Percentiles rank a stretch among this genome's conserved stretches.
These are phyloP conservation scores for Penicillium chermesinum DNA, from an alignment of 495 filamentous ascomycete genomes.

Conservation along the genomic window DNA sequence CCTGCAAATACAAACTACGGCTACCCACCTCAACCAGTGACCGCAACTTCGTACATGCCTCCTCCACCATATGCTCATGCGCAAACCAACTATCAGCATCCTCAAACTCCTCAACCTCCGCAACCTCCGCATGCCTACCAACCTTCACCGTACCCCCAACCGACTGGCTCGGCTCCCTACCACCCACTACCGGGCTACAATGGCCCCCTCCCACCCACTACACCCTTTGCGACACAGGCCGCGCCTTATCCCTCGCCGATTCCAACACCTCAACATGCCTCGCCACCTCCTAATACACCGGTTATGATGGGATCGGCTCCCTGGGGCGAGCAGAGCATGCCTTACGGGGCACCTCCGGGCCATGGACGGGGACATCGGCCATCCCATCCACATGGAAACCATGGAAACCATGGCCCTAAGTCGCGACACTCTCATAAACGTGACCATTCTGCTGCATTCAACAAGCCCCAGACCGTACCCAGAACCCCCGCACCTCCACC, in stretches of 20 bases:
- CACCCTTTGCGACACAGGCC: slow-evolving; percentile 20
- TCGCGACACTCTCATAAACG: slow-evolving; percentile 35
- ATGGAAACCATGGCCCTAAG: slow-evolving; percentile 35
- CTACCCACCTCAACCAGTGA: slow-evolving; percentile 26
- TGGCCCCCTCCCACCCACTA: slow-evolving; percentile 16
- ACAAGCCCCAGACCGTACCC: slow-evolving; percentile 32
- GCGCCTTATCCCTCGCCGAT: slow-evolving; percentile 24
- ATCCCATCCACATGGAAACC: slow-evolving; percentile 42
- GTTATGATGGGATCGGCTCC: slow-evolving; percentile 54
- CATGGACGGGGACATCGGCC: slow-evolving; percentile 18
- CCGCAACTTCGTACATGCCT: slow-evolving; percentile 22
- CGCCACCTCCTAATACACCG: slow-evolving; percentile 30
- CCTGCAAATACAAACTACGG: slow-evolving; percentile 32
- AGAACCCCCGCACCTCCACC: slow-evolving; percentile 49
- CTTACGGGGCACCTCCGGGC: slow-evolving; percentile 21
- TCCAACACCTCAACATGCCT: slow-evolving; percentile 20
- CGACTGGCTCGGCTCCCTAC: slow-evolving; percentile 24
- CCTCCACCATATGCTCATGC: slow-evolving; percentile 26
- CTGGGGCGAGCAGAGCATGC: slow-evolving; percentile 43
- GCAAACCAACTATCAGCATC: slow-evolving; percentile 23
- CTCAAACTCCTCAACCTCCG: slow-evolving; percentile 20
- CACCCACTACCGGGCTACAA: slow-evolving; percentile 30
- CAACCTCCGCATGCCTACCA: slow-evolving; percentile 21
- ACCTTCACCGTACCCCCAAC: slow-evolving; percentile 26
- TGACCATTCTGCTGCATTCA: slow-evolving; percentile 39